Percentiles rank a stretch among this genome's conserved stretches.
phyloP scores from a whole-genome alignment of 1,284 basidiomycete species.

The Ganoderma multipileum region DNA sequence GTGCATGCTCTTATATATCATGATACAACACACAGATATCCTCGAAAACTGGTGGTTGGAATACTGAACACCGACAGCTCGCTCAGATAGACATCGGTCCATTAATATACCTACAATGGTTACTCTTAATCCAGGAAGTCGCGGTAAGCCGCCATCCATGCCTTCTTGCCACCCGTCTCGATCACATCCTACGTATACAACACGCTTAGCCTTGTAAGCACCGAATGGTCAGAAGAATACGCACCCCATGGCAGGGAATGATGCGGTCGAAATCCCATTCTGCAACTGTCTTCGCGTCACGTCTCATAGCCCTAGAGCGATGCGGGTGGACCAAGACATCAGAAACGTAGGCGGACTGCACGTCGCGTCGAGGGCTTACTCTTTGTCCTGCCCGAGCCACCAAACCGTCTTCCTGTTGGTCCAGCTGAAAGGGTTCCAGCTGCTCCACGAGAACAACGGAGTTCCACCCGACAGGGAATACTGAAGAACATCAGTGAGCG shows the following conservation, averaged over 20 bases:
- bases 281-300: conserved; percentile 74
- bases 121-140: not conserved
- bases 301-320: conserved; percentile 69
- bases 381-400: conserved; percentile 62
- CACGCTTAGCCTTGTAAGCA: conserved; percentile 6
- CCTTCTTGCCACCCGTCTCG: conserved; percentile 74
- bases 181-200: conserved; percentile 68
- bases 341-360: not conserved
- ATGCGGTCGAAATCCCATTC: conserved; percentile 90
- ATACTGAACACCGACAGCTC: no score
- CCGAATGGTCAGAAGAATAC: conserved; percentile 33
- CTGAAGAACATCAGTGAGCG: no score
- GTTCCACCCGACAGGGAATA: conserved; percentile 61
- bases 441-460: conserved; percentile 47
- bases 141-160: conserved; percentile 61
- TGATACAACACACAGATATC: no score
- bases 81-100: no score
- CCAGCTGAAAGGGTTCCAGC: conserved; percentile 63
- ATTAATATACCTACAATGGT: not conserved
- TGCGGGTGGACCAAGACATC: no score
- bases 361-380: conserved; percentile 45
- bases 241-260: conserved; percentile 90
- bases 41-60: no score
- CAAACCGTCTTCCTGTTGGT: conserved; percentile 64
- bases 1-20: no score